These are phyloP conservation scores for Skeletonema menzelii DNA, from an alignment of 108 stramenopile genomes.

Conservation along the genomic window DNA sequence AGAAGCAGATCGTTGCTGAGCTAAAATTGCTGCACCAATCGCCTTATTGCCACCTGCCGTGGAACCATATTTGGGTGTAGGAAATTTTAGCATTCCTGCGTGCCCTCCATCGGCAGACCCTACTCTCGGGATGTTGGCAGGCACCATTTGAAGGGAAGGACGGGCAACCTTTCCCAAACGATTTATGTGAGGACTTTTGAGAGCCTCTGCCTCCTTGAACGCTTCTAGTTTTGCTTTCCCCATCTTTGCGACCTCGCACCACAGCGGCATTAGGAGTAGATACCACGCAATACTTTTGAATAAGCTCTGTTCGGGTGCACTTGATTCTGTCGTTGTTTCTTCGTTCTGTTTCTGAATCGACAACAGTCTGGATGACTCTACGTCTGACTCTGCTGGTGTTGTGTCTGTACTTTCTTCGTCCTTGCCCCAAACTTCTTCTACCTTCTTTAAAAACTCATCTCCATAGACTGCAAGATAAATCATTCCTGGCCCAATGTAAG, in stretches of 20 bases:
- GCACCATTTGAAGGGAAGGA: background rate
- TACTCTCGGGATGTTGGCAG: slow-evolving; percentile 4
- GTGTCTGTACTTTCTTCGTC: slow-evolving; percentile 10
- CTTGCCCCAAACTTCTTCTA: slow-evolving; percentile 50
- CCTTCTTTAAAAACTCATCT: slow-evolving; percentile 63
- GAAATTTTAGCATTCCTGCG: background rate
- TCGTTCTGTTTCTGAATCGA: background rate
- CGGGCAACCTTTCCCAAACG: slow-evolving; percentile 61
- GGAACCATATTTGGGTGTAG: slow-evolving; percentile 23
- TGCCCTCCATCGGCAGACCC: slow-evolving; percentile 5
- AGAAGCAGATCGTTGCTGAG: slow-evolving; percentile 23
- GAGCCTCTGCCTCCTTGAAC: slow-evolving; percentile 57
- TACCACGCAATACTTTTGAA: slow-evolving; percentile 61
- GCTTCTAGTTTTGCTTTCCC: slow-evolving; percentile 52
- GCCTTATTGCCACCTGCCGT: slow-evolving; percentile 22
- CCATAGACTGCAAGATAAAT: slow-evolving; percentile 82
- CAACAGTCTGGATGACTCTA: slow-evolving; percentile 16
- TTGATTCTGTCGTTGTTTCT: slow-evolving; percentile 1
- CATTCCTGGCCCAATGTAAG: slow-evolving; percentile 84
- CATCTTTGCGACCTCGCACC: slow-evolving; percentile 58
- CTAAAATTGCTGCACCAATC: slow-evolving; percentile 32
- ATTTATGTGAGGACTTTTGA: slow-evolving; percentile 77
- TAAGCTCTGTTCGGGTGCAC: background rate
- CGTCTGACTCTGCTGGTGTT: background rate
- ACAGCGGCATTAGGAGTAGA: slow-evolving; percentile 65